These are phyloP conservation scores for Teratosphaeria viscida DNA, from an alignment of 2,329 filamentous ascomycete genomes.

Conservation along the genomic window DNA sequence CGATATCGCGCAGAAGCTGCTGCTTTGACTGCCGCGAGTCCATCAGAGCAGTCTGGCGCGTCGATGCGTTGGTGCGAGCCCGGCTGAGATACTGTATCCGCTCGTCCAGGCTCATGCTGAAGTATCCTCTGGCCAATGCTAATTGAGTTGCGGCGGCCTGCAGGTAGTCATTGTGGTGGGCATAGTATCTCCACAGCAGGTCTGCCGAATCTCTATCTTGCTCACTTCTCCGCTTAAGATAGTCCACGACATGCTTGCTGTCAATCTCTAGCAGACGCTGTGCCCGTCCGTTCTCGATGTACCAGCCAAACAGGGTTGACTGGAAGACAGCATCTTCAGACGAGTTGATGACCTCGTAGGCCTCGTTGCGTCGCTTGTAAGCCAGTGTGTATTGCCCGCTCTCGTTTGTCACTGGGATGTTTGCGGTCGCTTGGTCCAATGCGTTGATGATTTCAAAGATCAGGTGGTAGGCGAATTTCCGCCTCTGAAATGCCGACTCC, in stretches of 20 bases:
- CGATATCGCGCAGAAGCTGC: conserved; percentile 71
- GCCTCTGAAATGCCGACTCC: conserved; percentile 54
- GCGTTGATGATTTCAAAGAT: conserved; percentile 70
- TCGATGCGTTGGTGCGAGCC: conserved; percentile 86
- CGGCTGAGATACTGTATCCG: conserved; percentile 82
- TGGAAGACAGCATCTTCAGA: conserved; percentile 92
- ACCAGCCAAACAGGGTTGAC: conserved; percentile 96
- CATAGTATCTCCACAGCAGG: conserved; percentile 85
- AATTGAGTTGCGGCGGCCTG: conserved; percentile 81
- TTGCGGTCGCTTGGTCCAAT: conserved; percentile 60
- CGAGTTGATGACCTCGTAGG: conserved; percentile 78
- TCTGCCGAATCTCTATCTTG: conserved; percentile 72
- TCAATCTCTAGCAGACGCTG: conserved; percentile 77
- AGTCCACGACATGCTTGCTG: conserved; percentile 76
- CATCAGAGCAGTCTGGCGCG: conserved; percentile 63
- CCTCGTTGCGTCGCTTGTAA: conserved; percentile 71
- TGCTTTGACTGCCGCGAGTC: conserved; percentile 55
- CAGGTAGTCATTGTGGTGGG: conserved; percentile 71
- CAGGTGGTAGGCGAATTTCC: conserved; percentile 75
- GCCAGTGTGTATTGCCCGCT: conserved; percentile 61
- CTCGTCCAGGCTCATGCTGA: conserved; percentile 67
- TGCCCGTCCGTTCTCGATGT: conserved; percentile 71
- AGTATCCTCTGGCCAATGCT: conserved; percentile 71
- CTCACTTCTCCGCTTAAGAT: conserved; percentile 65
- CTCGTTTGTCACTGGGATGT: conserved; percentile 63